Evolutionary conservation across 371 early-diverging fungal genomes (phyloP).

Genomic region (Aphelidium insulamus): DNA sequence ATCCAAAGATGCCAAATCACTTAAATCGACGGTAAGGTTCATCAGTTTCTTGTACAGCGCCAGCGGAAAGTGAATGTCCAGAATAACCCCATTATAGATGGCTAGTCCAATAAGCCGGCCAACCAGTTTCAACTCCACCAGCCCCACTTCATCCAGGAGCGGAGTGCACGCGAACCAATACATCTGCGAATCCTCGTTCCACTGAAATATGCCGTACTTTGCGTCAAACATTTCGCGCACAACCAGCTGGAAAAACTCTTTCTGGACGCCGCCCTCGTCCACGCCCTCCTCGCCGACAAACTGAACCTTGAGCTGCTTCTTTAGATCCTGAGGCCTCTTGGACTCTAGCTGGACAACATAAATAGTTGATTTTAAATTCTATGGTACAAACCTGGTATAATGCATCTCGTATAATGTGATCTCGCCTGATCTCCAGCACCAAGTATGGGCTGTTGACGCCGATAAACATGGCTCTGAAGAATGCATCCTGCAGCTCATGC

Average conservation of each 20-base stretch:
- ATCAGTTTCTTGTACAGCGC: constrained; percentile 69
- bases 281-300: constrained; percentile 70
- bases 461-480: constrained; percentile 62
- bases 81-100: constrained; percentile 50
- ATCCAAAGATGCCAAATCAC: constrained; percentile 26
- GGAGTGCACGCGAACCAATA: constrained; percentile 90
- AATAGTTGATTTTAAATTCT: neutral
- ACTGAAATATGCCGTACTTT: constrained; percentile 70
- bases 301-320: constrained; percentile 64
- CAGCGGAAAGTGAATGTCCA: constrained; percentile 53
- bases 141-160: no score
- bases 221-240: constrained; percentile 76
- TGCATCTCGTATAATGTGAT: constrained; percentile 63
- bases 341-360: constrained; percentile 12
- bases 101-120: constrained; percentile 64
- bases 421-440: constrained; percentile 53
- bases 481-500: constrained; percentile 37
- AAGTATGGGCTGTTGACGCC: constrained; percentile 64
- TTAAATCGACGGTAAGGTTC: constrained; percentile 21
- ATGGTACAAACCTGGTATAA: constrained; percentile 27
- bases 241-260: constrained; percentile 83
- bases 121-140: no score
- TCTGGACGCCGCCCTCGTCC: constrained; percentile 84
- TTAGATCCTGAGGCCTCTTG: constrained; percentile 57
- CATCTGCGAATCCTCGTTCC: constrained; percentile 54